Evolutionary conservation across 805 yeast species (phyloP).

Genomic region (Wickerhamiella azyma): DNA sequence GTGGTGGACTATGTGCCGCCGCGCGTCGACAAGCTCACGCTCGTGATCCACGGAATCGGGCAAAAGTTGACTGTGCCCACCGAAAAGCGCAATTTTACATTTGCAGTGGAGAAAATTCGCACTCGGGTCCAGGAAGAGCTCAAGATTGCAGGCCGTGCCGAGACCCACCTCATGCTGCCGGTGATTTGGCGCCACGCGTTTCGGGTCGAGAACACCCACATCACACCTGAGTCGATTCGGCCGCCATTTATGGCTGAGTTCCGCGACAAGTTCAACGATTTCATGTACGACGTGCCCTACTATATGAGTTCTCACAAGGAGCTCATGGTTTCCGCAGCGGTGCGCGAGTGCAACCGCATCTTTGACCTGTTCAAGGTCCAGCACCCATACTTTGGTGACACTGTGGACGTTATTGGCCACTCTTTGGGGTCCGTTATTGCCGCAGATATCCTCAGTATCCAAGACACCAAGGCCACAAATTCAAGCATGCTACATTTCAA

Average conservation of each 20-base stretch:
- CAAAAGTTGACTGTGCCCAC: constrained; percentile 71
- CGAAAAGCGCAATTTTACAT: constrained; percentile 75
- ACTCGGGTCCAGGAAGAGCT: constrained; percentile 19
- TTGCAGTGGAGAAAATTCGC: constrained; percentile 36
- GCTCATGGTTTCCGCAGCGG: constrained; percentile 54
- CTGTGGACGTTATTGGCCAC: constrained; percentile 68
- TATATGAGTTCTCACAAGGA: constrained; percentile 62
- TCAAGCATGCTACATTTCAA: constrained; percentile 45
- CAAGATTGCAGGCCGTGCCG: neutral
- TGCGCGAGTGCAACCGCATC: constrained; percentile 53
- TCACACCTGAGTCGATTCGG: constrained; percentile 57
- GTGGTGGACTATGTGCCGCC: constrained; percentile 21
- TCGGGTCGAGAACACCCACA: constrained; percentile 27
- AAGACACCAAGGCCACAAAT: constrained; percentile 24
- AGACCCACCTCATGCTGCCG: constrained; percentile 36
- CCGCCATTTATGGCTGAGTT: constrained; percentile 65
- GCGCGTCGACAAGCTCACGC: constrained; percentile 45
- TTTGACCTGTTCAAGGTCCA: constrained; percentile 45
- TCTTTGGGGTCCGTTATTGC: constrained; percentile 76
- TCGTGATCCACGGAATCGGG: constrained; percentile 92
- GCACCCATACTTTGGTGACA: constrained; percentile 50
- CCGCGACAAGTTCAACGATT: constrained; percentile 70
- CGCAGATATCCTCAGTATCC: constrained; percentile 50
- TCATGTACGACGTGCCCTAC: constrained; percentile 64
- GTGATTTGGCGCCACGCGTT: constrained; percentile 75